These are phyloP conservation scores for Sabuloglossum arenarium DNA, from an alignment of 495 filamentous ascomycete species.

Conservation along the genomic window DNA sequence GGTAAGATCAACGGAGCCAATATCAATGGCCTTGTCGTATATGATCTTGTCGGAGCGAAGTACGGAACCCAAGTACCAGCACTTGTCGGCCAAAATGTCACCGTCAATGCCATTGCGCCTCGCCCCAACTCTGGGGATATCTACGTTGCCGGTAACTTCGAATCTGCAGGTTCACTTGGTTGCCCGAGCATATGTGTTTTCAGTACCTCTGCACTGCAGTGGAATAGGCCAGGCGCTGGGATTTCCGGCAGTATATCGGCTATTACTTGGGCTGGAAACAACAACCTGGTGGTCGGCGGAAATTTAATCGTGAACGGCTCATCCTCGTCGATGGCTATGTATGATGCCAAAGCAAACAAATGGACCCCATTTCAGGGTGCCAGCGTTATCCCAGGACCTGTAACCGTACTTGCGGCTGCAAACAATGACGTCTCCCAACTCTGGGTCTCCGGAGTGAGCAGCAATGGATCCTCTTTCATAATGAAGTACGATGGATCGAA, in stretches of 20 bases:
- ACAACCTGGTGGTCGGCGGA: constrained; percentile 53
- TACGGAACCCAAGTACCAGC: constrained; percentile 48
- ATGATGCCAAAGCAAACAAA: constrained; percentile 34
- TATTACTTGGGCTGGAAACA: constrained; percentile 53
- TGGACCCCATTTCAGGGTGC: constrained; percentile 52
- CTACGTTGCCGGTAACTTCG: constrained; percentile 72
- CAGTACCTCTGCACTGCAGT: constrained; percentile 42
- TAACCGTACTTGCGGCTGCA: constrained; percentile 56
- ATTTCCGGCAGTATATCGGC: constrained; percentile 45
- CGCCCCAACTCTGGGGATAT: constrained; percentile 47
- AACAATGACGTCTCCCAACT: constrained; percentile 41
- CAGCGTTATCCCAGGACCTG: constrained; percentile 47
- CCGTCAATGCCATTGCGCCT: constrained; percentile 51
- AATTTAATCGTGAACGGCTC: constrained; percentile 46
- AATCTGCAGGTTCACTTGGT: constrained; percentile 56
- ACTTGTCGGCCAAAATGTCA: constrained; percentile 42
- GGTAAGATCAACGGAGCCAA: constrained; percentile 34
- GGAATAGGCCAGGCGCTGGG: constrained; percentile 52
- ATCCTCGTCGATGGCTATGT: constrained; percentile 48
- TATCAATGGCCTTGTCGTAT: constrained; percentile 59
- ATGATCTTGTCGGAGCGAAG: constrained; percentile 42
- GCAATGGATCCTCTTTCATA: constrained; percentile 52
- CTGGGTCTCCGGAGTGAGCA: constrained; percentile 53
- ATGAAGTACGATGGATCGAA: constrained; percentile 48
- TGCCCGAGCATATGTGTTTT: constrained; percentile 70